phyloP scores from a whole-genome alignment of 2,329 filamentous ascomycete genomes.

The Cladosporium sp. region DNA sequence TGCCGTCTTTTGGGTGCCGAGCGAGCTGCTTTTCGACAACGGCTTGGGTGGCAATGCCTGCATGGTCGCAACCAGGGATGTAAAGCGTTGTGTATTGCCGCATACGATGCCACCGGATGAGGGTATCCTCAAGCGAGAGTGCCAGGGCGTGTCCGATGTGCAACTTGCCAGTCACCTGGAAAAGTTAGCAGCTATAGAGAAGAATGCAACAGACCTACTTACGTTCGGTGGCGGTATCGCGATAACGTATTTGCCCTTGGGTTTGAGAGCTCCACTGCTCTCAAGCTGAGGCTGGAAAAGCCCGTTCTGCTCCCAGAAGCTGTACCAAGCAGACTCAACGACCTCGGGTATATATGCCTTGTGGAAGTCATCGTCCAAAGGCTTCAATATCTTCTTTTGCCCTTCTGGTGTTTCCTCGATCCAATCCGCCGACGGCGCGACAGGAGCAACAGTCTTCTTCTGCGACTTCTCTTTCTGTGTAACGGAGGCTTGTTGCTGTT shows the following conservation, averaged over 20 bases:
- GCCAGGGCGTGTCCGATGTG: constrained; percentile 91
- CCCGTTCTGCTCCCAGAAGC: constrained; percentile 95
- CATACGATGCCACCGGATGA: constrained; percentile 90
- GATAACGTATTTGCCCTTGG: constrained; percentile 49
- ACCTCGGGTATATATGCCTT: constrained; percentile 90
- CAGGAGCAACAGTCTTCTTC: constrained; percentile 49
- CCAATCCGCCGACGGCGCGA: constrained; percentile 63
- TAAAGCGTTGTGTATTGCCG: constrained; percentile 82
- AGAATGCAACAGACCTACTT: neutral
- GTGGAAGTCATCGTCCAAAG: constrained; percentile 74
- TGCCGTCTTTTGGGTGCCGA: neutral
- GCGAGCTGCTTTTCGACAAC: constrained; percentile 76
- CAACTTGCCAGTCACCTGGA: constrained; percentile 90
- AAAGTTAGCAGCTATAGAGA: neutral
- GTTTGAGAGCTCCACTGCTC: constrained; percentile 73
- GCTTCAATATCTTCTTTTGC: constrained; percentile 77
- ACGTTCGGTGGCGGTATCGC: constrained; percentile 46
- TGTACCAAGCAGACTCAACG: constrained; percentile 91
- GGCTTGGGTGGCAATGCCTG: constrained; percentile 91
- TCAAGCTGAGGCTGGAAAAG: constrained; percentile 87
- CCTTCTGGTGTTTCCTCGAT: constrained; percentile 72
- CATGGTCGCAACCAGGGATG: constrained; percentile 91
- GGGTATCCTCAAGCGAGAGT: constrained; percentile 80
- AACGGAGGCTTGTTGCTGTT: constrained; percentile 64
- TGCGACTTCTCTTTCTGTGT: constrained; percentile 74